Base-by-base conservation (phyloP, 1,139 yeast genomes). In the Suhomyces guaymorum region DNA sequence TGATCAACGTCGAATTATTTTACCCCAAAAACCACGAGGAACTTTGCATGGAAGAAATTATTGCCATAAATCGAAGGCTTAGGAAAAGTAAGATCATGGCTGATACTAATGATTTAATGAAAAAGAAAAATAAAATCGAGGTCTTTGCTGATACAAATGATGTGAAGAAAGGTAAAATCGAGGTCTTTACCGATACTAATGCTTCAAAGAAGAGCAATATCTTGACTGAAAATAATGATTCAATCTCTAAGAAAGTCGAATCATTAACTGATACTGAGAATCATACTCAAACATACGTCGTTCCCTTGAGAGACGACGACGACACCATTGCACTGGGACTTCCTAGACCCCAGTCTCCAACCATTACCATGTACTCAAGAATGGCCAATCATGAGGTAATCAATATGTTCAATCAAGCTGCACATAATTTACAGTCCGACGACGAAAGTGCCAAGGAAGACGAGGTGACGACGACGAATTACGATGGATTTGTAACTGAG, bases 341-440 rank as follows among this genome's bases (percentile, higher is more conserved):
- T 4, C 40, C 49, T 15, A 46, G 59, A 15, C 70, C 76, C 4
- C 61, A 64, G 9, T 80, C 88, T 0, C 96, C 96, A 1, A 88
- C 96, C 0, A 73, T 85, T 48, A 88, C 96, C 0, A 62, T 82
- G 54, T 82, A 74, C 54, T 82, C 96, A 0, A 79, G 78, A 41
- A 78, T 81, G 49, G 95, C 96, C 1, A 75, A 80, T 37, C 78
- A 79, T 35, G 96, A 88, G 47, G 82, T 89, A 1, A 68, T 77
- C 41, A 74, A 75, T 15, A 84, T 89, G 85, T 86, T 87, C 53
- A 87, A 83, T 50, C 80, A 76, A 46, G 84, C 83, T 0, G 63
- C 79, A 2, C 58, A 61, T 2, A 46, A 48, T 18, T 41, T 59
- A 16, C 47, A 51, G 17, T 52, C 60, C 26, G 65, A 62, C 17